These are phyloP conservation scores for Hemisphaericaspora xylanilytica DNA, from an alignment of 1,139 yeast genomes.

Conservation along the genomic window DNA sequence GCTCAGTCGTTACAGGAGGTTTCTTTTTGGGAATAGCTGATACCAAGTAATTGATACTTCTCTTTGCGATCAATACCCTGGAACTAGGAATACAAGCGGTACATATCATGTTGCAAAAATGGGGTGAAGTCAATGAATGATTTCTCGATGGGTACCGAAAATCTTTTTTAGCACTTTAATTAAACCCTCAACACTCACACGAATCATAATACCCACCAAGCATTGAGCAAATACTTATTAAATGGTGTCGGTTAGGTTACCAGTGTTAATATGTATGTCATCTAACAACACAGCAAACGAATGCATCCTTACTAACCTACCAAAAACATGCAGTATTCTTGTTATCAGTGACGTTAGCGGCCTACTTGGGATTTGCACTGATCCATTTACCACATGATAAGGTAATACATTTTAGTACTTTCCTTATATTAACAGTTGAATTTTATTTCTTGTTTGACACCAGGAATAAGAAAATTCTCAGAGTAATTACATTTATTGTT, in stretches of 20 bases:
- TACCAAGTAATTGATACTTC: conserved; percentile 3
- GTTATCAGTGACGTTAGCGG: conserved; percentile 29
- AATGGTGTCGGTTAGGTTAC: conserved; percentile 17
- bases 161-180: neutral
- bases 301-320: too few species aligned
- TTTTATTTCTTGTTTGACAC: conserved; percentile 56
- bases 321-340: conserved; percentile 30
- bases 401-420: conserved; percentile 48
- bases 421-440: conserved; percentile 48
- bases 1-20: neutral
- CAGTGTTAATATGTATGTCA: conserved; percentile 29
- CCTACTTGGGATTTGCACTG: conserved; percentile 53
- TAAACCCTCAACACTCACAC: neutral
- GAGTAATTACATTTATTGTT: conserved; percentile 39
- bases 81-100: neutral
- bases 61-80: neutral
- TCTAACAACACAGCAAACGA: too few species aligned
- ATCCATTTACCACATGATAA: conserved; percentile 51
- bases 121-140: neutral
- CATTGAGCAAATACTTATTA: neutral
- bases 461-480: conserved; percentile 31
- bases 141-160: neutral
- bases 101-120: neutral
- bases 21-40: conserved; percentile 2
- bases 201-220: neutral